Evolutionary conservation across 192 early-diverging fungal genomes (phyloP).

Genomic region (Podila horticola): DNA sequence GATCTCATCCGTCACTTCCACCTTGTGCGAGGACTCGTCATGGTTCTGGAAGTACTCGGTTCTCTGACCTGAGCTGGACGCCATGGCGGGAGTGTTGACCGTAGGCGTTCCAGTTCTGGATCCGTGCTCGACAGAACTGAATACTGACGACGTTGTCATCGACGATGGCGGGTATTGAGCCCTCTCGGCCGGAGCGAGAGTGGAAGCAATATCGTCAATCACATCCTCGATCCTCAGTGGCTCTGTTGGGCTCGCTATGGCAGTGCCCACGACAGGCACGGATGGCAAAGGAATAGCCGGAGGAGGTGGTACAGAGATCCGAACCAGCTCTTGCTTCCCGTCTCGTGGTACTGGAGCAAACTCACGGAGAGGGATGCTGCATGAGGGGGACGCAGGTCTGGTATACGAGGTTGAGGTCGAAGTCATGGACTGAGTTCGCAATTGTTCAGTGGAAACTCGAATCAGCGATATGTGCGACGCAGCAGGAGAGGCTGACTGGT

Average conservation of each 20-base stretch:
- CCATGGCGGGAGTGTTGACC: too few species aligned
- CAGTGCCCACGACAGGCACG: not conserved
- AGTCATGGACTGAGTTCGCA: not conserved
- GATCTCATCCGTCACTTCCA: not conserved
- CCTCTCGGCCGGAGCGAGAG: not conserved
- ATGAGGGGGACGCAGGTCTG: not conserved
- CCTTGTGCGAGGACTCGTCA: not conserved
- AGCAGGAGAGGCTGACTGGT: not conserved
- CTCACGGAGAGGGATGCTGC: too few species aligned
- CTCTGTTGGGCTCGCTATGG: not conserved
- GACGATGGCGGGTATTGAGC: not conserved
- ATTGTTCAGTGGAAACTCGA: not conserved
- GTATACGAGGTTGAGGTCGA: not conserved
- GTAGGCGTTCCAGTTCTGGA: not conserved
- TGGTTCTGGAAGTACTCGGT: not conserved
- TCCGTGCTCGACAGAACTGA: not conserved
- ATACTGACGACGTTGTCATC: too few species aligned
- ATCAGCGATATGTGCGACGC: not conserved
- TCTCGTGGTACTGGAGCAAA: not conserved
- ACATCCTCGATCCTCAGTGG: conserved; percentile 2
- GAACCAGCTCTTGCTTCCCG: not conserved
- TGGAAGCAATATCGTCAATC: conserved; percentile 8
- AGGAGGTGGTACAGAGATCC: not conserved
- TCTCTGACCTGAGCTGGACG: too few species aligned
- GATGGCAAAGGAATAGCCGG: not conserved